Evolutionary conservation across 768 basidiomycete species (phyloP).

Genomic region (Hypsizygus marmoreus): DNA sequence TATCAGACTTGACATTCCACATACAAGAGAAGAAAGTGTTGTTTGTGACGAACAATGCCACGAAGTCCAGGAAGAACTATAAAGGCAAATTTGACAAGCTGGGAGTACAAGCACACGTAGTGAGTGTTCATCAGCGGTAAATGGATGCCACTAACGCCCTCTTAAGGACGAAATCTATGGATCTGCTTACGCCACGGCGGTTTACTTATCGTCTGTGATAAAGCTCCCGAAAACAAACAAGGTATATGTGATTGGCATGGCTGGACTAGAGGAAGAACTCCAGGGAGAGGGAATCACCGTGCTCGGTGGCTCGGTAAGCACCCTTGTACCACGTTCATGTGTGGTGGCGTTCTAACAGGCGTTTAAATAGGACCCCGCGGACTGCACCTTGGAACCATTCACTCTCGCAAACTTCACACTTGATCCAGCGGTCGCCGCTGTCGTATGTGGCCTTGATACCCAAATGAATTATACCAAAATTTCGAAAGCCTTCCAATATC

Average conservation of each 20-base stretch:
- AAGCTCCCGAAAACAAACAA: slow-evolving; percentile 90
- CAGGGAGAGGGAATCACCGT: slow-evolving; percentile 80
- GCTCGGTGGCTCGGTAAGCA: slow-evolving; percentile 82
- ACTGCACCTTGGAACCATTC: slow-evolving; percentile 74
- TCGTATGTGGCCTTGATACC: slow-evolving; percentile 91
- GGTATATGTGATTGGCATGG: slow-evolving; percentile 94
- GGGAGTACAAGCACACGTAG: slow-evolving; percentile 81
- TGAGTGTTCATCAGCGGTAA: slow-evolving; percentile 39
- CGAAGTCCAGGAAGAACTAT: slow-evolving; percentile 86
- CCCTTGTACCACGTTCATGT: slow-evolving; percentile 2
- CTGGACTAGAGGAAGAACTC: slow-evolving; percentile 91
- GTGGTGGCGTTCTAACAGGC: not conserved
- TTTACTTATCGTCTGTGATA: slow-evolving; percentile 83
- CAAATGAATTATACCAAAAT: slow-evolving; percentile 92
- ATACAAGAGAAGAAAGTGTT: slow-evolving; percentile 75
- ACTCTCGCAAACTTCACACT: slow-evolving; percentile 65
- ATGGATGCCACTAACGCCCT: slow-evolving; percentile 5
- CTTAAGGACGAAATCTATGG: slow-evolving; percentile 93
- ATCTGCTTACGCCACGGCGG: slow-evolving; percentile 78
- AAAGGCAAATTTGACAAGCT: slow-evolving; percentile 91
- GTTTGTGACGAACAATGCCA: slow-evolving; percentile 98
- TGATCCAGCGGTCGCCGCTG: slow-evolving; percentile 85
- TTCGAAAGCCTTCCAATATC: slow-evolving; percentile 89
- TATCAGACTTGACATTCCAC: slow-evolving; percentile 9
- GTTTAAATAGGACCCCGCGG: slow-evolving; percentile 70